Base-by-base conservation (phyloP, 257 asterid species). In the Solanum verrucosum region DNA sequence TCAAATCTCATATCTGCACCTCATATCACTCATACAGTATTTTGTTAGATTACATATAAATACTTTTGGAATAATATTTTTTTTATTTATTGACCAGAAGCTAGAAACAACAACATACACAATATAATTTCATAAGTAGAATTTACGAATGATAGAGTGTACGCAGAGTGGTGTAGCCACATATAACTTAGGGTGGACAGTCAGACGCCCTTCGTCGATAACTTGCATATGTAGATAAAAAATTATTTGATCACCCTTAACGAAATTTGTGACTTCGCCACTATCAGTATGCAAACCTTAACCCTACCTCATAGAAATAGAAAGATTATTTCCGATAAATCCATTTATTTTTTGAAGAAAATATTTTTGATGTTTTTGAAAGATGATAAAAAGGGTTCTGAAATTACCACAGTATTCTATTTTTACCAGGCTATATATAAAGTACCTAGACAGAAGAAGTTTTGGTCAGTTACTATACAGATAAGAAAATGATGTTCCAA, bases 401-500 rank as follows among this genome's bases (percentile, higher is more conserved):
- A 44, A 46, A 81, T 74, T 74, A 74, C 85, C 40, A 79, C 42
- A 81, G 25, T 46, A 46, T 27, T 46, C 67, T 16, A 44, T 46
- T 68, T 44, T 40, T 75, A 42, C 37, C 84, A 7, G n/a, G 14
- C 60, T 77, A 38, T 0, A 78, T 72, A 72, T 71, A 33, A 71
- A 18, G 79, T 72, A 72, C 44, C 11, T 42, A 79, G 38, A 42
- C 14, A 15, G 37, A 78, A 14, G 65, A 25, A 78, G 25, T 0
- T 79, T 42, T 42, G 65, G 9, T 79, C 84, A 79, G 65, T 79
- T 44, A 44, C 7, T 25, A 9, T 44, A 46, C 70, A 81, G 68
- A 81, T 81, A 44, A 46, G 85, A 81, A 81, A 81, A 81, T 37
- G 68, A 81, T 46, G 85, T 81, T 27, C 38, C 85, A 18, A 44